These are phyloP conservation scores for Coniochaeta pulveracea DNA, from an alignment of 2,329 filamentous ascomycete species.

Conservation along the genomic window DNA sequence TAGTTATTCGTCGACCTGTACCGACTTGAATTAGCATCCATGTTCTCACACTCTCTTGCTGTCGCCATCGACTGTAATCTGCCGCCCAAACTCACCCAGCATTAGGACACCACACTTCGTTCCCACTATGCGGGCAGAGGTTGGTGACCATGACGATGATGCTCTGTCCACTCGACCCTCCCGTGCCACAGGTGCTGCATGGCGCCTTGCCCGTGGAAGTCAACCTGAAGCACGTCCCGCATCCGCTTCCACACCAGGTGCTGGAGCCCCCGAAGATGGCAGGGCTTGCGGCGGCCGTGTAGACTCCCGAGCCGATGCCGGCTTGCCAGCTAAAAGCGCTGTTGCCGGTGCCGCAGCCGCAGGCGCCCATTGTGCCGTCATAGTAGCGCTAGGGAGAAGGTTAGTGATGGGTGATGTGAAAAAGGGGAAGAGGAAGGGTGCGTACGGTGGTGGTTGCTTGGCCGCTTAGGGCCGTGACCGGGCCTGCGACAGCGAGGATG, in stretches of 20 bases:
- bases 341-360: slow-evolving; percentile 11
- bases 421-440: background rate
- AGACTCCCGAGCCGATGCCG: slow-evolving; percentile 8
- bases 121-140: slow-evolving; percentile 22
- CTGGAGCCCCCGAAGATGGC: slow-evolving; percentile 12
- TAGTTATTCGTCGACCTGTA: slow-evolving; percentile 17
- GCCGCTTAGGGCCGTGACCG: slow-evolving; percentile 1
- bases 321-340: slow-evolving; percentile 17
- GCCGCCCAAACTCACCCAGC: slow-evolving; percentile 8
- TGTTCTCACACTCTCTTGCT: background rate
- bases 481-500: background rate
- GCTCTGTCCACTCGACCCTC: slow-evolving; percentile 12
- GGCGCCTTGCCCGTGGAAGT: slow-evolving; percentile 16
- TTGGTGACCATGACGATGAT: slow-evolving; percentile 22
- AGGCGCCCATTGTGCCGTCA: slow-evolving; percentile 18
- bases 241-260: slow-evolving; percentile 17
- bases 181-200: slow-evolving; percentile 12
- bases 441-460: slow-evolving; percentile 2
- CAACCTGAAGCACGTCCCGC: slow-evolving; percentile 17
- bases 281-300: slow-evolving; percentile 16
- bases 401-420: background rate
- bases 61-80: background rate
- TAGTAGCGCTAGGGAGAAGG: slow-evolving; percentile 17
- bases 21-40: background rate
- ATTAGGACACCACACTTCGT: slow-evolving; percentile 22